Base-by-base conservation (phyloP, 345 rosid genomes). In the Passiflora organensis region DNA sequence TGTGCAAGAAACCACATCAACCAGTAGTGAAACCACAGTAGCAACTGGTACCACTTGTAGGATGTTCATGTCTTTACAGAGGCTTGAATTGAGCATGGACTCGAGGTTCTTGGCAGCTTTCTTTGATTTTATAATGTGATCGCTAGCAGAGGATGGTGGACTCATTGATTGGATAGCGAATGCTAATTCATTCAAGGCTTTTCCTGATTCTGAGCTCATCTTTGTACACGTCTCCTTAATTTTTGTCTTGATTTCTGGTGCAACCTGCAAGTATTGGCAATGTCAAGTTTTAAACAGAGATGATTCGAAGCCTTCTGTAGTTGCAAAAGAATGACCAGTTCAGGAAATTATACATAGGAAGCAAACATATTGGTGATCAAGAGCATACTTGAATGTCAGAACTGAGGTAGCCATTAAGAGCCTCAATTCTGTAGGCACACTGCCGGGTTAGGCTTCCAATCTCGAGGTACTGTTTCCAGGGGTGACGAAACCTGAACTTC, bases 401-500 rank as follows among this genome's bases (percentile, higher is more conserved):
- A 23, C 52, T 60, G 24, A 83, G 73, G 71, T 70, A 73, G 57
- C 80, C 69, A 63, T 80, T 71, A 0, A 88, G 76, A 12, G 90
- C 73, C 45, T 85, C 86, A 15, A 88, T 59, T 14, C 74, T 43
- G 38, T 78, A 81, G 58, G 85, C 86, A 59, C 94, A 88, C 58
- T 76, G 72, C 10, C 86, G 69, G 25, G 69, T 70, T 34, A 73
- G 64, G 19, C 62, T 60, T 61, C 84, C 86, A 13, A 82, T 12
- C 45, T 76, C 56, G 10, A 81, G 78, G 71, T 85, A 88, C 11
- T 70, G 79, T 47, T 78, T 80, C 94, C 94, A 85, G 0, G 96
- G 90, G 66, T 85, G 94, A 1, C 78, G 79, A 63, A 80, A 83
- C 43, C 48, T 52, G 70, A 88, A 85, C 24, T 58, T 56, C 13